Conservation (phyloP, 192 early-diverging fungal genomes). For the Nowakowskiella sp. region DNA sequence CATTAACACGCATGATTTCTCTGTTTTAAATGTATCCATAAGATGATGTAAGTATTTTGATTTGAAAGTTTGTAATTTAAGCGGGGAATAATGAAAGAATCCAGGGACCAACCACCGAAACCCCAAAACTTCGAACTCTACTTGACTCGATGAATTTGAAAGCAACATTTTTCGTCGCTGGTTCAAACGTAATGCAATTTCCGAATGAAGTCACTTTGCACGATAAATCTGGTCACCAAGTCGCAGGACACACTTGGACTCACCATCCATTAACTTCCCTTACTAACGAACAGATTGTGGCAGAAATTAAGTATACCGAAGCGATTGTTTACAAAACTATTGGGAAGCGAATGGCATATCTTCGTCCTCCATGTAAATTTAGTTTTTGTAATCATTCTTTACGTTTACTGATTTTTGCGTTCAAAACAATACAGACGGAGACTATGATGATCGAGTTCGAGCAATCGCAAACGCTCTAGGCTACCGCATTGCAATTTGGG, state of each 20-base stretch:
- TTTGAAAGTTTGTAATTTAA: no score
- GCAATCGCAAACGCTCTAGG: slow-evolving; percentile 47
- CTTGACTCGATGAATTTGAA: slow-evolving; percentile 4
- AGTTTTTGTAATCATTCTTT: no score
- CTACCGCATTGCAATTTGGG: slow-evolving; percentile 37
- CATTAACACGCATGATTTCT: no score
- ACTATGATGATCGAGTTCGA: slow-evolving; percentile 54
- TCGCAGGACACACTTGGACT: slow-evolving; percentile 45
- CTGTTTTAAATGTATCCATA: no score
- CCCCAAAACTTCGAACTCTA: slow-evolving; percentile 1
- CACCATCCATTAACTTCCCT: slow-evolving; percentile 44
- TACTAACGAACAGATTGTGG: slow-evolving; percentile 48
- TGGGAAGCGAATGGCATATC: slow-evolving; percentile 48
- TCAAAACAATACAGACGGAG: no score
- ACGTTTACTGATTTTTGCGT: no score
- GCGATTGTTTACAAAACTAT: slow-evolving; percentile 33
- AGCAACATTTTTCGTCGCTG: slow-evolving; percentile 49
- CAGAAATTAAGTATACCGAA: slow-evolving; percentile 55
- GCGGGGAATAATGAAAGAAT: no score
- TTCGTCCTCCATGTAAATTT: slow-evolving; percentile 59
- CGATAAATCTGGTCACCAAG: slow-evolving; percentile 35
- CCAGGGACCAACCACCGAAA: no score
- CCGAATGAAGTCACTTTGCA: slow-evolving; percentile 35
- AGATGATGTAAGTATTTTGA: no score
- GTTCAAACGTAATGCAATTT: slow-evolving; percentile 35